Percentiles rank a stretch among this genome's conserved stretches.
Evolutionary conservation across 495 filamentous ascomycete genomes (phyloP).

Genomic region (Penicillium pulvis): DNA sequence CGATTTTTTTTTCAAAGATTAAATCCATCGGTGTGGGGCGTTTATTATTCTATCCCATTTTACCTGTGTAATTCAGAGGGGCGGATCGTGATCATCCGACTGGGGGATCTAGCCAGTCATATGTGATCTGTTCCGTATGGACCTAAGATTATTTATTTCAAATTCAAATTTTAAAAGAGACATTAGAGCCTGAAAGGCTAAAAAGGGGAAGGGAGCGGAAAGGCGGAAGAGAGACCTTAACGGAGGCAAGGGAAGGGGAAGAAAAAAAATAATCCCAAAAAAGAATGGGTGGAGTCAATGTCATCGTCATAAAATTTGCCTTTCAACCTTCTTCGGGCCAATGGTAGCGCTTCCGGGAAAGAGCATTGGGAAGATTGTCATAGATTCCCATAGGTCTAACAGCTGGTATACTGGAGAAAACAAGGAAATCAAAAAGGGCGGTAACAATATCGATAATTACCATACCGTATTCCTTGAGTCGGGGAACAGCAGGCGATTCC

Average conservation of each 20-base stretch:
- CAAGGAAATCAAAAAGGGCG: slow-evolving; percentile 18
- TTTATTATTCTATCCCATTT: slow-evolving; percentile 13
- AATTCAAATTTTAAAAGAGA: slow-evolving; percentile 14
- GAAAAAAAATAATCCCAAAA: not conserved
- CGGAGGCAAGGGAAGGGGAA: slow-evolving; percentile 28
- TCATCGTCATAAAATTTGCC: slow-evolving; percentile 17
- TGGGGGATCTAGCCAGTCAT: slow-evolving; percentile 21
- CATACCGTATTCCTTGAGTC: not conserved
- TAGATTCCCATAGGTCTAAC: not conserved
- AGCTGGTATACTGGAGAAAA: not conserved
- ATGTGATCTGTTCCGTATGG: not conserved
- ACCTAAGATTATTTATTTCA: not conserved
- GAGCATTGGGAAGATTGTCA: not conserved
- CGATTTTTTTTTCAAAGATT: slow-evolving; percentile 19
- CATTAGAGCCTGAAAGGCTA: slow-evolving; percentile 12
- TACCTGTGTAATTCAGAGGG: slow-evolving; percentile 24
- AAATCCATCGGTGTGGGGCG: slow-evolving; percentile 15
- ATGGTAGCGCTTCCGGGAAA: slow-evolving; percentile 14
- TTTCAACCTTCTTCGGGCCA: slow-evolving; percentile 9
- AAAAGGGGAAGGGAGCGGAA: slow-evolving; percentile 14
- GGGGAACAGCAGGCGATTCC: slow-evolving; percentile 39
- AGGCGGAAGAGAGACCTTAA: slow-evolving; percentile 25
- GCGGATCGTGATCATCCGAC: slow-evolving; percentile 37
- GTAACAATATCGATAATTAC: not conserved
- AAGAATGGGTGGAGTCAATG: slow-evolving; percentile 32